Percentiles rank a stretch among this genome's conserved stretches.
These are phyloP conservation scores for Aschersonia sp. DNA, from an alignment of 2,329 filamentous ascomycete species.

Conservation along the genomic window DNA sequence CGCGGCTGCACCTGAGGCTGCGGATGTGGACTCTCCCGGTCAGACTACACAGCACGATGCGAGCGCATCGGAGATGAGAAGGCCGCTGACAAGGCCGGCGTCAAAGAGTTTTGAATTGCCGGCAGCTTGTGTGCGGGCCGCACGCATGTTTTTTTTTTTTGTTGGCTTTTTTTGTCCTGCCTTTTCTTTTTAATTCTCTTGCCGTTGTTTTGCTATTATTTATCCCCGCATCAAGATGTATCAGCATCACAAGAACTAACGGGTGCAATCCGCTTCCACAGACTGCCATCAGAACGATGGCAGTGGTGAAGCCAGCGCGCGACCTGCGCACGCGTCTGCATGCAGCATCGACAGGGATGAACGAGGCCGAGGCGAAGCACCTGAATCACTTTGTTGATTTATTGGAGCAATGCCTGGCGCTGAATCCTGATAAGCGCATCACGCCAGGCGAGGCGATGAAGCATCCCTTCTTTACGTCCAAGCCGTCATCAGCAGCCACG, in stretches of 20 bases:
- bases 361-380: constrained; percentile 60
- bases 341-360: constrained; percentile 59
- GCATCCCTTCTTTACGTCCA: constrained; percentile 66
- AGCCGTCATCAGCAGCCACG: not conserved
- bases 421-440: constrained; percentile 87
- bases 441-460: constrained; percentile 74
- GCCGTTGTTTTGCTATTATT: too few relatives aligned
- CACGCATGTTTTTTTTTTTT: too few relatives aligned
- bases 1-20: constrained; percentile 3
- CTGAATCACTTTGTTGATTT: constrained; percentile 75
- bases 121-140: not conserved
- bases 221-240: not conserved
- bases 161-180: not conserved
- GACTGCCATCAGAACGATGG: constrained; percentile 53
- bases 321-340: constrained; percentile 72
- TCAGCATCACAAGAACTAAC: not conserved
- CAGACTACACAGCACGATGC: not conserved
- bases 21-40: not conserved
- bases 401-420: constrained; percentile 70
- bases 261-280: constrained; percentile 15
- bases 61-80: not conserved
- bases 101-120: not conserved
- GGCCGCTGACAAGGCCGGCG: constrained; percentile 1
- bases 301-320: constrained; percentile 59
- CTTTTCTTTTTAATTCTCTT: too few relatives aligned